Evolutionary conservation across 2,329 filamentous ascomycete species (phyloP).

Genomic region (Didymella exigua): DNA sequence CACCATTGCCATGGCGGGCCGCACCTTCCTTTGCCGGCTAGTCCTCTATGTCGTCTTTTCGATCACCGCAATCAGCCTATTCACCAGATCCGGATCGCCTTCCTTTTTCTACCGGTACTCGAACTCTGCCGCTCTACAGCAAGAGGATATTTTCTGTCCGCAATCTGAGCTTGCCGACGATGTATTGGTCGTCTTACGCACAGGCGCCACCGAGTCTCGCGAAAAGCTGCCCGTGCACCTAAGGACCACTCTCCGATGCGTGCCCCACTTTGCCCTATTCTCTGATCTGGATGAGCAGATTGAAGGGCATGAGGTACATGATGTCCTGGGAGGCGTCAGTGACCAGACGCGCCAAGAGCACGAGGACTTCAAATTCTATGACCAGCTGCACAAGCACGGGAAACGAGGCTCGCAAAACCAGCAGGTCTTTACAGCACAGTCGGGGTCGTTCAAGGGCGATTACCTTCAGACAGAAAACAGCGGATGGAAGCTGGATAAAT

Average conservation of each 20-base stretch:
- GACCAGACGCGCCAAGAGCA: slow-evolving; percentile 46
- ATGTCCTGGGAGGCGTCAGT: slow-evolving; percentile 54
- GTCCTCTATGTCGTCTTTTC: slow-evolving; percentile 43
- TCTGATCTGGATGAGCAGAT: slow-evolving; percentile 64
- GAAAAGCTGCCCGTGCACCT: slow-evolving; percentile 65
- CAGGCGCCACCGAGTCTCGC: slow-evolving; percentile 63
- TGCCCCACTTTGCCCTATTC: slow-evolving; percentile 61
- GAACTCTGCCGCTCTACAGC: slow-evolving; percentile 25
- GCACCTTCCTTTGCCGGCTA: slow-evolving; percentile 41
- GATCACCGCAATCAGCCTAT: slow-evolving; percentile 44
- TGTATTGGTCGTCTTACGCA: slow-evolving; percentile 64
- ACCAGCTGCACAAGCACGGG: slow-evolving; percentile 54
- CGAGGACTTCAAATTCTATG: slow-evolving; percentile 61
- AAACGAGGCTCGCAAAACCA: slow-evolving; percentile 49
- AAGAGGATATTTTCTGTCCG: slow-evolving; percentile 35
- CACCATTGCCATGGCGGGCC: slow-evolving; percentile 34
- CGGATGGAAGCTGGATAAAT: slow-evolving; percentile 63
- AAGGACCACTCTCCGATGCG: slow-evolving; percentile 61
- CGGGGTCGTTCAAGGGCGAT: slow-evolving; percentile 43
- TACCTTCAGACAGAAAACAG: slow-evolving; percentile 43
- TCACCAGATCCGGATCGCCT: slow-evolving; percentile 37
- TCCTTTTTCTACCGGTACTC: slow-evolving; percentile 37
- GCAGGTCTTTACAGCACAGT: slow-evolving; percentile 37
- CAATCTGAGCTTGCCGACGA: slow-evolving; percentile 53
- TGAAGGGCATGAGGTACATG: slow-evolving; percentile 56